Base-by-base conservation (phyloP, 2,329 filamentous ascomycete species). In the Emmonsiellopsis sp. region DNA sequence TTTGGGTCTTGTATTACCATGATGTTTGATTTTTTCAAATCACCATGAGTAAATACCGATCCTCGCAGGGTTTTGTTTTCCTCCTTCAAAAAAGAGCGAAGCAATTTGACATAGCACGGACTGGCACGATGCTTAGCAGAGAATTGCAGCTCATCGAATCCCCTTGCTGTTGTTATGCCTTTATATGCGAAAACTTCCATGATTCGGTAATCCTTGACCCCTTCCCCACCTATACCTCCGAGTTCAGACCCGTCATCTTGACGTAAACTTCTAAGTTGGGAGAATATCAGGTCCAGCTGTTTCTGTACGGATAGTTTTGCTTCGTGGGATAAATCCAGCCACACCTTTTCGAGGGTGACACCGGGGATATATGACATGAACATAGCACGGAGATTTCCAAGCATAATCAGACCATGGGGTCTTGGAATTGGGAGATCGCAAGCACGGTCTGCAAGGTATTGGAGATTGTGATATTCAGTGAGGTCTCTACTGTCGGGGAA, bases 41-140 rank as follows among this genome's bases (percentile, higher is more conserved):
- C 63, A 31, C 61, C 61, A 54, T 66, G 63, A 5, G 59, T 64
- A 48, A 66, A 65, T 4, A 67, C 63, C 2, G 53, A 59, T 40
- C 51, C 54, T 32, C 52, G 54, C 13, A 31, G 17, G 14, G 51
- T 39, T 7, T 27, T 44, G 17, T 54, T 21, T 45, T 37, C 55
- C 33, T 58, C 31, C 5, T 56, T 51, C 4, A 64, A 43, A 44
- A 63, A 58, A 13, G 57, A 61, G 36, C 57, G 61, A 52, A 65
- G 55, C 9, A 65, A 55, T 49, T 56, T 53, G 31, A 60, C 46
- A 34, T 64, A 65, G 8, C 54, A 56, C 33, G 47, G 34, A 45
- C 63, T 65, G 32, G 57, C 57, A 50, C 55, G 54, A 37, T 58
- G 45, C 45, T 31, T 14, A 53, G 59, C 56, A 9, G 60, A 61